Evolutionary conservation across 176 grass and related monocot genomes (phyloP).

Genomic region (Tillandsia leiboldiana): DNA sequence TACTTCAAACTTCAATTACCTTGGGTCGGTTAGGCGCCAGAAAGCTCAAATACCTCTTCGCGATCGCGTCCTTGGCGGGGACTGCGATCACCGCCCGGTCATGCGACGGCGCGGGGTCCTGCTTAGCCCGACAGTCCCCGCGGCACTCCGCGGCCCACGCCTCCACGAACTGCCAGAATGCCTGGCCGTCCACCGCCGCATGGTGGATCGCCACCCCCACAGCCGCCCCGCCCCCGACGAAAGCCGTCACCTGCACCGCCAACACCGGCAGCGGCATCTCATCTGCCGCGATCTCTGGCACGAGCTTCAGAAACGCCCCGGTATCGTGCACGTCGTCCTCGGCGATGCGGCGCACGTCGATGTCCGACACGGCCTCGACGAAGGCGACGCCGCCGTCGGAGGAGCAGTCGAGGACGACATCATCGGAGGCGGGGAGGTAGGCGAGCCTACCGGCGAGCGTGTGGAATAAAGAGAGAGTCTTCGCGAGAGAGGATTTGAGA

Average conservation of each 20-base stretch:
- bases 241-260: conserved; percentile 27
- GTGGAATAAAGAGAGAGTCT: background rate
- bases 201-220: conserved; percentile 38
- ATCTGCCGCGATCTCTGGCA: conserved; percentile 4
- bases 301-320: conserved; percentile 17
- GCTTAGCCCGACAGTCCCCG: background rate
- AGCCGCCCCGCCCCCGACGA: conserved; percentile 12
- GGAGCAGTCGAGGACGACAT: conserved; percentile 9
- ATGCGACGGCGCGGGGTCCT: conserved; percentile 5
- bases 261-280: conserved; percentile 27
- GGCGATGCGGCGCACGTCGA: conserved; percentile 9
- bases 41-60: conserved; percentile 1
- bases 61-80: conserved; percentile 17
- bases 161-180: conserved; percentile 27
- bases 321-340: conserved; percentile 10
- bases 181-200: conserved; percentile 32
- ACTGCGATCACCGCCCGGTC: conserved; percentile 1
- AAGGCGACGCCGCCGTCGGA: conserved; percentile 7
- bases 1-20: background rate
- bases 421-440: background rate
- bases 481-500: background rate
- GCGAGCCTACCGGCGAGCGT: conserved; percentile 23
- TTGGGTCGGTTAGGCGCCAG: conserved; percentile 33
- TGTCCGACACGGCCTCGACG: conserved; percentile 5
- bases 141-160: conserved; percentile 25